These are phyloP conservation scores for Cryphonectria parasitica DNA, from an alignment of 2,329 filamentous ascomycete genomes.

Conservation along the genomic window DNA sequence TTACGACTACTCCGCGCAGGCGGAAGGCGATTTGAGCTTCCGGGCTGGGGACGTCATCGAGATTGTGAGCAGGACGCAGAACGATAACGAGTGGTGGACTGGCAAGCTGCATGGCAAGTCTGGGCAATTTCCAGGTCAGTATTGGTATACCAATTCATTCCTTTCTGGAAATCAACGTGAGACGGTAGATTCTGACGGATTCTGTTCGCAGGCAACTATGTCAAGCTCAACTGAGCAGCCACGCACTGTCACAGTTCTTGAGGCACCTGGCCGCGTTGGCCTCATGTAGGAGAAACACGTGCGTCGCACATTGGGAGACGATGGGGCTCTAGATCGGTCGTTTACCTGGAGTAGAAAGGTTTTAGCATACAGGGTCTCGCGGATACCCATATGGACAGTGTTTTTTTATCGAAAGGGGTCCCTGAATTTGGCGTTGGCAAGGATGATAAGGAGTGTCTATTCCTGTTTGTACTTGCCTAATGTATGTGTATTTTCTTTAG, in stretches of 20 bases:
- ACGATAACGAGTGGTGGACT: slow-evolving; percentile 97
- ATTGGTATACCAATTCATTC: not conserved
- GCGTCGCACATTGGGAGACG: not conserved
- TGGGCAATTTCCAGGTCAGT: slow-evolving; percentile 92
- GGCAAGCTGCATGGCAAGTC: slow-evolving; percentile 78
- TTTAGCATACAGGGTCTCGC: slow-evolving; percentile 26
- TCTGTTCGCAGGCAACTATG: slow-evolving; percentile 47
- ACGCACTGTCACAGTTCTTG: too few species aligned
- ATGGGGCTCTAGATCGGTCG: slow-evolving; percentile 2
- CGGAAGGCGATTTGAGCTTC: slow-evolving; percentile 92
- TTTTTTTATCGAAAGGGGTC: not conserved
- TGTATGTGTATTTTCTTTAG: slow-evolving; percentile 5
- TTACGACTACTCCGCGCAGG: slow-evolving; percentile 96
- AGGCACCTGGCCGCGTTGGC: not conserved
- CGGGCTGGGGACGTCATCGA: slow-evolving; percentile 87
- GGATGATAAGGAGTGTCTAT: slow-evolving; percentile 2
- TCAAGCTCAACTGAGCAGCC: slow-evolving; percentile 42
- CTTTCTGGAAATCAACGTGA: not conserved
- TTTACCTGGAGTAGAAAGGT: slow-evolving; percentile 22
- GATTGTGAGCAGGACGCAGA: slow-evolving; percentile 79
- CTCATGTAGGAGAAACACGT: not conserved
- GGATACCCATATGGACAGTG: slow-evolving; percentile 27
- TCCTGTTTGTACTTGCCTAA: slow-evolving; percentile 16
- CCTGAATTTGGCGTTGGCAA: slow-evolving; percentile 20
- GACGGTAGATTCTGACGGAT: not conserved